These are phyloP conservation scores for Candida vaughaniae DNA, from an alignment of 805 yeast genomes.

Conservation along the genomic window DNA sequence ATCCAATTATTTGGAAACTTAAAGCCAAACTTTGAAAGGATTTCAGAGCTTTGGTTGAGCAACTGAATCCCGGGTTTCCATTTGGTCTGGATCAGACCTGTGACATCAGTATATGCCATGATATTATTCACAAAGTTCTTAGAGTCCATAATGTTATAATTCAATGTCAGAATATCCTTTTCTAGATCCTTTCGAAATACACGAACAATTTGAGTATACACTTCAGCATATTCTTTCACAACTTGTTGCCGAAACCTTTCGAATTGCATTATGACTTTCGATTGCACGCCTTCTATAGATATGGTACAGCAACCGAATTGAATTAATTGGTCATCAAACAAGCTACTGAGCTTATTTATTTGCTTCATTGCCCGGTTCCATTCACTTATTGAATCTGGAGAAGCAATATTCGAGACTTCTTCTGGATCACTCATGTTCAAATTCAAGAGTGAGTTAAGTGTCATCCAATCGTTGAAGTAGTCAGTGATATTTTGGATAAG, in stretches of 20 bases:
- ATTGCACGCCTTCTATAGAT: constrained; percentile 53
- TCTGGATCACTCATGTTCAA: constrained; percentile 39
- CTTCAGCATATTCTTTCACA: constrained; percentile 37
- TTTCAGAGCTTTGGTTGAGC: constrained; percentile 1
- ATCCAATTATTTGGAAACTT: constrained; percentile 56
- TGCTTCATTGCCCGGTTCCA: constrained; percentile 54
- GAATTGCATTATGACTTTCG: constrained; percentile 51
- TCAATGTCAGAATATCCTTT: constrained; percentile 23
- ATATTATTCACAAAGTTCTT: constrained; percentile 7
- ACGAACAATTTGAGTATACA: constrained; percentile 30
- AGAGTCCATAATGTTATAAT: constrained; percentile 12
- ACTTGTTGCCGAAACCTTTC: constrained; percentile 57
- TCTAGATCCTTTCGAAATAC: constrained; percentile 29
- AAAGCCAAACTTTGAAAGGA: constrained; percentile 18
- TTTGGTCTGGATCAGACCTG: background rate
- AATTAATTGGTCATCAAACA: constrained; percentile 42
- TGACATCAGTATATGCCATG: constrained; percentile 7
- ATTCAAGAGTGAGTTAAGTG: constrained; percentile 61
- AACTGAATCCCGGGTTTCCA: constrained; percentile 8
- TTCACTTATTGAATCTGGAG: constrained; percentile 15
- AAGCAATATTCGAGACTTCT: constrained; percentile 29
- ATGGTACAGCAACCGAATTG: constrained; percentile 26
- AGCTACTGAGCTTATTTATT: constrained; percentile 39
- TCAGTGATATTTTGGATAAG: constrained; percentile 23
- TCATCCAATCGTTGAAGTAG: constrained; percentile 53